These are phyloP conservation scores for Saururus chinensis DNA, from an alignment of 164 flowering plant species.

Conservation along the genomic window DNA sequence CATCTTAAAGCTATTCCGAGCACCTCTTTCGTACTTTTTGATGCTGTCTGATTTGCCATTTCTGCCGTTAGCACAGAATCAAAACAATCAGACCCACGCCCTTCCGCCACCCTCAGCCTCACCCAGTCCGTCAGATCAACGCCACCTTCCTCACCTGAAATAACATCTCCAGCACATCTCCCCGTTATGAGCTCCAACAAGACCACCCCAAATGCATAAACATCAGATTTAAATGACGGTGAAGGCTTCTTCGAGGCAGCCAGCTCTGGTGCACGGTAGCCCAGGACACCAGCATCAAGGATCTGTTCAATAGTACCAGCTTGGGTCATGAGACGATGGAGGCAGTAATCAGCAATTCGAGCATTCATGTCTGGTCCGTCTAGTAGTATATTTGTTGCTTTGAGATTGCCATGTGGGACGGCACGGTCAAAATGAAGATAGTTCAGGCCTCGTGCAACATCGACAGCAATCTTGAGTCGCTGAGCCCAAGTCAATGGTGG, in stretches of 20 bases:
- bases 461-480: conserved; percentile 88
- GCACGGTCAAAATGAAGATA: conserved; percentile 98
- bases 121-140: conserved; percentile 87
- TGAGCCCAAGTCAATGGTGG: conserved; percentile 74
- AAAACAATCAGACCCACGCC: conserved; percentile 62
- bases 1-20: conserved; percentile 78
- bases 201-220: conserved; percentile 91
- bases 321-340: conserved; percentile 95
- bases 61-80: conserved; percentile 40
- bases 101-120: conserved; percentile 62
- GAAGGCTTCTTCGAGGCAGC: conserved; percentile 75
- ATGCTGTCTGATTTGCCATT: conserved; percentile 38
- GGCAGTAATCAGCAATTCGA: conserved; percentile 91
- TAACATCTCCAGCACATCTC: conserved; percentile 87
- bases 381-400: conserved; percentile 72
- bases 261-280: conserved; percentile 90
- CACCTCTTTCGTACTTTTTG: conserved; percentile 76
- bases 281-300: conserved; percentile 82
- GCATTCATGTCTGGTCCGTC: conserved; percentile 90
- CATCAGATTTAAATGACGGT: conserved; percentile 95
- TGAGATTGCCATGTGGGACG: conserved; percentile 92
- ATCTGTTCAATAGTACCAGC: conserved; percentile 89
- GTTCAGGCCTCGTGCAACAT: conserved; percentile 93
- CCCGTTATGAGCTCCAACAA: conserved; percentile 79
- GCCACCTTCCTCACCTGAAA: conserved; percentile 69